Evolutionary conservation across 768 basidiomycete genomes (phyloP).

Genomic region (Nevesoporus exiguus): DNA sequence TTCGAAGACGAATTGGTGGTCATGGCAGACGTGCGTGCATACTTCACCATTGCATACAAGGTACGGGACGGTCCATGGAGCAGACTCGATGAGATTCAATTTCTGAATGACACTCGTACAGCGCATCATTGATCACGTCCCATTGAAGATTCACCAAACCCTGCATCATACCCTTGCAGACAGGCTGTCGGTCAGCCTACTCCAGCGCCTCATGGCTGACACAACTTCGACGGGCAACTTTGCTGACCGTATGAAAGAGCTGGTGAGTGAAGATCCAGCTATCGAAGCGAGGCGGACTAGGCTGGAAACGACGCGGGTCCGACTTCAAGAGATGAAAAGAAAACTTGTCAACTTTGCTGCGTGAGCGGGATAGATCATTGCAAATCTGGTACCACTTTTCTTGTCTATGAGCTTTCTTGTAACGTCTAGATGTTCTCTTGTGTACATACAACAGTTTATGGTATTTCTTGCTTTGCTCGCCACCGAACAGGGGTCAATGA

Average conservation of each 20-base stretch:
- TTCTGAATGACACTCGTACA: conserved; percentile 20
- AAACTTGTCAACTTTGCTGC: conserved; percentile 32
- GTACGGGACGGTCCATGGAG: conserved; percentile 29
- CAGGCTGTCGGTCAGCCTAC: conserved; percentile 35
- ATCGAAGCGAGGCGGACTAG: conserved; percentile 35
- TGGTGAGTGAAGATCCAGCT: conserved; percentile 45
- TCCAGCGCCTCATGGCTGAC: conserved; percentile 31
- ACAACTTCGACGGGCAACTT: conserved; percentile 7
- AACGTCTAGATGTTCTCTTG: too few species aligned
- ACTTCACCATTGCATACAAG: conserved; percentile 54
- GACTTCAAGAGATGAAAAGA: conserved; percentile 39
- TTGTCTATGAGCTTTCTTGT: neutral
- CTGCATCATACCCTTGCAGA: conserved; percentile 40
- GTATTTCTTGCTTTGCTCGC: too few species aligned
- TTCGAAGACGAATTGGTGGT: conserved; percentile 45
- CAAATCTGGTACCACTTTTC: neutral
- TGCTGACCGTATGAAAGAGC: conserved; percentile 34
- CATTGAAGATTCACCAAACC: conserved; percentile 44
- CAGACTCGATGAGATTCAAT: neutral
- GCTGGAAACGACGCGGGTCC: conserved; percentile 31
- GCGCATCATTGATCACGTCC: conserved; percentile 56
- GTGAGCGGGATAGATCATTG: conserved; percentile 1
- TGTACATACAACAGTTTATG: too few species aligned
- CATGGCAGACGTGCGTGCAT: conserved; percentile 54
- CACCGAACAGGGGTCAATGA: too few species aligned